Base-by-base conservation (phyloP, 352 stramenopile genomes). In the Pythium volutum region DNA sequence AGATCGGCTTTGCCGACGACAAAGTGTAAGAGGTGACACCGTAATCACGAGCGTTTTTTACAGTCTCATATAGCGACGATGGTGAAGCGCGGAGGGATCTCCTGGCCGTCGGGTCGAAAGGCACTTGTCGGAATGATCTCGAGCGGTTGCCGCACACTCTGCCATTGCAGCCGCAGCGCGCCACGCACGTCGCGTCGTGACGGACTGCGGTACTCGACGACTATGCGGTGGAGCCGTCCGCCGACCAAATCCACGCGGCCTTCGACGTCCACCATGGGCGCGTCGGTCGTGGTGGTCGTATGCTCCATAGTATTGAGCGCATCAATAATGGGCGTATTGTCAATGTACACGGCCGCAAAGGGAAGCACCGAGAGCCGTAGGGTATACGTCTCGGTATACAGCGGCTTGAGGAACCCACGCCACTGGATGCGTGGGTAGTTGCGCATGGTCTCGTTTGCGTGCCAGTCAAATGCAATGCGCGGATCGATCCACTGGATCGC, bases 1-100 rank as follows among this genome's bases (percentile, higher is more conserved):
- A 75, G 55, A 77, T 80, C 52, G 74, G 76, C 1, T 66, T 73
- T 57, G 58, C 51, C 2, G 64, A 71, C 12, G 59, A n/a, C n/a
- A n/a, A 66, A 48, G 27, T 11, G 31, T 36, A 36, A 36, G 31
- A 36, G 31, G 3, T 36, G 14, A 1, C 5, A 3, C 5, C 1
- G 31, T 9, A 36, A 36, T 36, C 31, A 7, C 9, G 31, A 14
- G 31, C 31, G 12, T 36, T 47, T 16, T 29, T n/a, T n/a, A n/a
- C n/a, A 50, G 36, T 31, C 18, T 51, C 45, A 61, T 9, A 56
- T 39, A 12, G 51, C 57, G 11, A 46, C 46, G 39, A 71, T 63
- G 5, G 38, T 55, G 39, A 45, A 66, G 14, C 56, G 51, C 11
- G 57, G 64, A 46, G 53, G 64, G 29, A 71, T 57, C 45, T 66